Percentiles rank a stretch among this genome's conserved stretches.
Conservation (phyloP, 2,329 filamentous ascomycete species). For the Aspergillus glaucus region DNA sequence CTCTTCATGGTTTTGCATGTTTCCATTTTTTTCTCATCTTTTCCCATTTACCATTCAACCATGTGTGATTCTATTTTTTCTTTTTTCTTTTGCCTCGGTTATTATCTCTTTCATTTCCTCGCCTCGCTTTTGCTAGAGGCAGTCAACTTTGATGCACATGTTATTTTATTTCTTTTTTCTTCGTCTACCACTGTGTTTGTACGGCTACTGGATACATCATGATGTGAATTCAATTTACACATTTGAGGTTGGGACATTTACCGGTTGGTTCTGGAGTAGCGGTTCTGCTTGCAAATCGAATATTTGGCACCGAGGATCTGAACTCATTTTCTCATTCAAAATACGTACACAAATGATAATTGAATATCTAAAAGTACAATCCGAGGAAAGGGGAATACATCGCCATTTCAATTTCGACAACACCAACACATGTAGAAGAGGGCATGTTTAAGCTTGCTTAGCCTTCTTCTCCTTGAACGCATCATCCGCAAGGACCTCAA, state of each 20-base stretch:
- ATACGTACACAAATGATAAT: slow-evolving; percentile 1
- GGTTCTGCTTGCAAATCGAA: neutral
- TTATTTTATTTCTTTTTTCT: neutral
- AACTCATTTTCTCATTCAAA: slow-evolving; percentile 13
- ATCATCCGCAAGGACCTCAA: slow-evolving; percentile 19
- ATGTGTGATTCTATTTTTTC: slow-evolving; percentile 2
- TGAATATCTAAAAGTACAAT: slow-evolving; percentile 20
- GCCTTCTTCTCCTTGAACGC: slow-evolving; percentile 22
- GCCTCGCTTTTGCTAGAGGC: neutral
- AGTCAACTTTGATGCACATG: neutral
- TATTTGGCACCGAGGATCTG: slow-evolving; percentile 1
- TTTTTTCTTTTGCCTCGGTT: slow-evolving; percentile 4
- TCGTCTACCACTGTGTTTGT: slow-evolving; percentile 5
- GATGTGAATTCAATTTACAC: slow-evolving; percentile 10
- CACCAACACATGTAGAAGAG: no score
- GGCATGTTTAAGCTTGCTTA: slow-evolving; percentile 8
- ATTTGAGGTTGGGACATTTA: slow-evolving; percentile 1
- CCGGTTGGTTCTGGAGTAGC: neutral
- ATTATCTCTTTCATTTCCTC: neutral
- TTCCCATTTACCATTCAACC: neutral
- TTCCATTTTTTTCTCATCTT: slow-evolving; percentile 2
- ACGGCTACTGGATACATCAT: slow-evolving; percentile 9
- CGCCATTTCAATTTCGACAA: neutral
- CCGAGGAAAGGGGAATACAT: slow-evolving; percentile 2
- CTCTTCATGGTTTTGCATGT: neutral